Evolutionary conservation across 352 stramenopile species (phyloP).

Genomic region (Globisporangium cystogenes): DNA sequence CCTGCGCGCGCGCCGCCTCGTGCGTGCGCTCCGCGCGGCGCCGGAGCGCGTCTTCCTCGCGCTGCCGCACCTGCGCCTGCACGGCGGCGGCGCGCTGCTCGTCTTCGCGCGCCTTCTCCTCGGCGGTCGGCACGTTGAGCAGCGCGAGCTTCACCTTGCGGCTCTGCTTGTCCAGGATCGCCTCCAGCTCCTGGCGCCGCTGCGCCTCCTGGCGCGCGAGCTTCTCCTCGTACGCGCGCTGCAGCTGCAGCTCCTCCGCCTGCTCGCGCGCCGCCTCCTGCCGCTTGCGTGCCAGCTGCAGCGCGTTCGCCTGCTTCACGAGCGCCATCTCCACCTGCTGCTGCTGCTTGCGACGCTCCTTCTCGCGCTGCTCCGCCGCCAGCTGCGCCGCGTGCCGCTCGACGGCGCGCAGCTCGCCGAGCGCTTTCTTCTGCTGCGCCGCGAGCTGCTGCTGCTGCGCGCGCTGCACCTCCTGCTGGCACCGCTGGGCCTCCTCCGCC

Average conservation of each 20-base stretch:
- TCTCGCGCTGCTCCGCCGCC: conserved; percentile 39
- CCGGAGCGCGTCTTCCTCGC: conserved; percentile 29
- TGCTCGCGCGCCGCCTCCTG: conserved; percentile 28
- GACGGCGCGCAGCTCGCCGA: conserved; percentile 36
- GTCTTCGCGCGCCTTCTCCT: conserved; percentile 55
- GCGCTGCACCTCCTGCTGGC: conserved; percentile 34
- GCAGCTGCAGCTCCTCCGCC: conserved; percentile 33
- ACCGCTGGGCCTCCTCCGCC: conserved; percentile 31
- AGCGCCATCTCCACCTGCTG: conserved; percentile 36
- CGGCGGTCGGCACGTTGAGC: conserved; percentile 51
- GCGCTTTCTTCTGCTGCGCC: conserved; percentile 30
- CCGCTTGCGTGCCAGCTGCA: conserved; percentile 46
- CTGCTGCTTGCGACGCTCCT: conserved; percentile 35
- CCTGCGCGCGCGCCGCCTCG: conserved; percentile 23
- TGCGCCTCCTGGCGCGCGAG: conserved; percentile 40
- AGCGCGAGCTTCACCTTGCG: conserved; percentile 50
- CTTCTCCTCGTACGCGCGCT: conserved; percentile 43
- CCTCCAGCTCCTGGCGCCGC: conserved; percentile 36
- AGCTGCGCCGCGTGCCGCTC: conserved; percentile 33
- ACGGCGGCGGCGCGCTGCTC: conserved; percentile 34
- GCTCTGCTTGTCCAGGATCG: conserved; percentile 43
- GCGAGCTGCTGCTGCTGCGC: conserved; percentile 29
- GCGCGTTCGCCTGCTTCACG: conserved; percentile 45
- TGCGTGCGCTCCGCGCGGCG: conserved; percentile 26
- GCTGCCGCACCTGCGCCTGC: conserved; percentile 32